Base-by-base conservation (phyloP, 1,284 basidiomycete species). In the Apiotrichum sp. region DNA sequence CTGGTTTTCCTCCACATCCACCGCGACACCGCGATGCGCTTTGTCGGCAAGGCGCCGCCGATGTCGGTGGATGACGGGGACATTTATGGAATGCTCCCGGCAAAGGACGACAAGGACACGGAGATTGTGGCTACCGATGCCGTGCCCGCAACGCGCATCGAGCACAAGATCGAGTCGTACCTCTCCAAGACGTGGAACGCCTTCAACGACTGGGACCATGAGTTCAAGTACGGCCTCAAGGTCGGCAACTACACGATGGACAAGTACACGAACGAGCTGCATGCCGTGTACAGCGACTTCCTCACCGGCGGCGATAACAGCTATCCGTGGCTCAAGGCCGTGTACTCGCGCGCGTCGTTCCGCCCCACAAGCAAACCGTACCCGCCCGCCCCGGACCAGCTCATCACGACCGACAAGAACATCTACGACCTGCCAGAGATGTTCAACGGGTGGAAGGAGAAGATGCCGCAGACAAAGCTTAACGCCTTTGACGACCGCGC, bases 331-430 rank as follows among this genome's bases (percentile, higher is more conserved):
- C 38, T 68, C 33, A 47, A 59, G 7, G 60, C 53, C 3, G 53
- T 67, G 13, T 43, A 60, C 40, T 63, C 64, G 2, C 63, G 68
- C 4, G 36, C 68, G 4, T 63, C 62, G 1, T 57, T 72, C 3
- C 52, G 61, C 7, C 67, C 67, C 14, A 67, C 70, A n/a, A 56
- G 57, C 34, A 42, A 53, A 5, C 55, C 57, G 2, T 53, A 67
- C 6, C 68, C 70, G 3, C 57, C 61, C 0, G 39, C 62, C 16
- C 68, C 68, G 2, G 57, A 64, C 14, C 64, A 65, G n/a, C 58
- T 72, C 16, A 57, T 66, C 33, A 70, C 70, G 22, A 72, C 70
- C 0, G 70, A 72, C 29, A 67, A 68, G 47, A 53, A 57, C 32
- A 13, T n/a, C n/a, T 57, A 63, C 36, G 43, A 65, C 34, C 47